Conservation (phyloP, 2,329 filamentous ascomycete genomes). For the Lomentospora prolificans region DNA sequence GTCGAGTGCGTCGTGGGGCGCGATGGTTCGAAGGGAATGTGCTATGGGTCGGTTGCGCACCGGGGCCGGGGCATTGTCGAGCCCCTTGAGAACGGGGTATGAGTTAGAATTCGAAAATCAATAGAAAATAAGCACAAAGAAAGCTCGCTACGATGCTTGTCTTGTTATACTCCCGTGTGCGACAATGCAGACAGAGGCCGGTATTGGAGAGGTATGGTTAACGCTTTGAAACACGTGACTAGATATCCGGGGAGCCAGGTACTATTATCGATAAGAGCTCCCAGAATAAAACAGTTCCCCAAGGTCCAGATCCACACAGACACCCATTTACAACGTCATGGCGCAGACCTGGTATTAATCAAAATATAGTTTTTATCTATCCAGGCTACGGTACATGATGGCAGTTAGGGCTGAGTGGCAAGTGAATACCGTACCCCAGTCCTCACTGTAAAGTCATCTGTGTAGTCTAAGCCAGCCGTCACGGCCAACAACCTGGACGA, state of each 20-base stretch:
- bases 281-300: too few species aligned
- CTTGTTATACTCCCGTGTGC: neutral
- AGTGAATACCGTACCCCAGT: too few species aligned
- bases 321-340: too few species aligned
- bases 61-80: constrained; percentile 1
- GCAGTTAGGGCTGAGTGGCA: too few species aligned
- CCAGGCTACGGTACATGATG: too few species aligned
- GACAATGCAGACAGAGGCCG: neutral
- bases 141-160: neutral
- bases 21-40: neutral
- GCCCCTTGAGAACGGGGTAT: neutral
- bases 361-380: too few species aligned
- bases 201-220: neutral
- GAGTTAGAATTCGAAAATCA: neutral
- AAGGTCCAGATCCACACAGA: too few species aligned
- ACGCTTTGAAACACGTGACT: neutral
- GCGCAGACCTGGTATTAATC: too few species aligned
- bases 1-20: neutral
- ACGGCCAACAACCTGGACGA: too few species aligned
- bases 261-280: too few species aligned
- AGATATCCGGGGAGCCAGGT: neutral
- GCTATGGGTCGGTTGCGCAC: neutral
- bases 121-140: neutral
- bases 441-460: too few species aligned
- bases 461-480: too few species aligned